Conservation (phyloP, 192 early-diverging fungal genomes). For the Linnemannia exigua region DNA sequence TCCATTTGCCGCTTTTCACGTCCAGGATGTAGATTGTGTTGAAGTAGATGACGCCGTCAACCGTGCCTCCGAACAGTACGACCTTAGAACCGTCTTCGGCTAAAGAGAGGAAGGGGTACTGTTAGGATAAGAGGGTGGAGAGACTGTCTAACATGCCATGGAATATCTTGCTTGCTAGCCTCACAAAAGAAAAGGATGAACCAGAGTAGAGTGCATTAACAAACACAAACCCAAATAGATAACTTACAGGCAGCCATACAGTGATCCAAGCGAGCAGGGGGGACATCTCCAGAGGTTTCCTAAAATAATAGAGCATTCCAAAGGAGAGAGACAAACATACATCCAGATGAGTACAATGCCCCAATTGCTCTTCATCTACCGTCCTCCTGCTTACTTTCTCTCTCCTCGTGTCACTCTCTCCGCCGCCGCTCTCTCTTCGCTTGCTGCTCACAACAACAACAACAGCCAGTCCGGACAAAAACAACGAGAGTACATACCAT, state of each 20-base stretch:
- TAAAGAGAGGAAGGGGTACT: neutral
- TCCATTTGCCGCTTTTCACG: slow-evolving; percentile 40
- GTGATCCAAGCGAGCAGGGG: slow-evolving; percentile 47
- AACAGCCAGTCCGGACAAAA: neutral
- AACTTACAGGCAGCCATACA: slow-evolving; percentile 51
- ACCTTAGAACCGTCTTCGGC: slow-evolving; percentile 45
- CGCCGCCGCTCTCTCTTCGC: neutral
- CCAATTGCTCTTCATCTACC: neutral
- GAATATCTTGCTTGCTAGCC: neutral
- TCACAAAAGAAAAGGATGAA: neutral
- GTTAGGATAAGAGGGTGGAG: neutral
- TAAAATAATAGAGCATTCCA: slow-evolving; percentile 9
- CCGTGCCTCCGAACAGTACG: slow-evolving; percentile 41
- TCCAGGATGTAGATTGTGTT: slow-evolving; percentile 46
- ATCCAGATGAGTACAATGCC: neutral
- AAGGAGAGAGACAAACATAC: neutral
- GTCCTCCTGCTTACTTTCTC: neutral
- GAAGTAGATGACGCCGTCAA: slow-evolving; percentile 16
- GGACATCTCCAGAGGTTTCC: slow-evolving; percentile 37
- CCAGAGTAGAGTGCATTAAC: neutral
- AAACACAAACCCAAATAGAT: neutral
- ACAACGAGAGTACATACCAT: slow-evolving; percentile 27
- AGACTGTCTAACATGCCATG: neutral
- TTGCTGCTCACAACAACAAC: neutral
- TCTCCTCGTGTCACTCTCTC: neutral